Conservation (phyloP, 2,329 filamentous ascomycete genomes). For the Fusarium abutilonis region DNA sequence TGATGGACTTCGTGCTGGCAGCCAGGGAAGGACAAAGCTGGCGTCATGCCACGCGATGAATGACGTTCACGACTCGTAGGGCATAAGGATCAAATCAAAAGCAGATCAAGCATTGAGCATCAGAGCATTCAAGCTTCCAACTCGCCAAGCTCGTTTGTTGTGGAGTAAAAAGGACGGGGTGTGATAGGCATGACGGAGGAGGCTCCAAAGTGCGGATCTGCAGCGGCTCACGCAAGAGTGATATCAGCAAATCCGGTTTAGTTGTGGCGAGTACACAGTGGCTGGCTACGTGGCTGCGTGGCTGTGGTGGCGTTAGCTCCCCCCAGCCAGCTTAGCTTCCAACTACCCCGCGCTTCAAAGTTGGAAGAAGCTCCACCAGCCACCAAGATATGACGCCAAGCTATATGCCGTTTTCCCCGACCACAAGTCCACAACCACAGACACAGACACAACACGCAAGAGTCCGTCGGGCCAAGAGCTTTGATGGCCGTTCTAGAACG, state of each 20-base stretch:
- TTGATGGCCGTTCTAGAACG: conserved; percentile 31
- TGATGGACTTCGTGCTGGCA: conserved; percentile 9
- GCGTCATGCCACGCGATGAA: conserved; percentile 39
- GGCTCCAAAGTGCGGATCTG: conserved; percentile 28
- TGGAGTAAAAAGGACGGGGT: conserved; percentile 25
- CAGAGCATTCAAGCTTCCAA: background rate
- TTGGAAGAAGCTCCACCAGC: conserved; percentile 27
- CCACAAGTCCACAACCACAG: conserved; percentile 2
- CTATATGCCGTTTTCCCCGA: conserved; percentile 20
- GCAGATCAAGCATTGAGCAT: conserved; percentile 8
- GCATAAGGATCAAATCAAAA: conserved; percentile 13
- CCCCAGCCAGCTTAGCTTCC: background rate
- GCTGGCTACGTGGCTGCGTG: conserved; percentile 26
- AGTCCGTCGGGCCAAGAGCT: conserved; percentile 7
- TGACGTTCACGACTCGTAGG: conserved; percentile 43
- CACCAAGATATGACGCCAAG: conserved; percentile 34
- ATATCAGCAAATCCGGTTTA: conserved; percentile 16
- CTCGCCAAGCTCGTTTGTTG: conserved; percentile 35
- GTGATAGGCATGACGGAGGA: conserved; percentile 33
- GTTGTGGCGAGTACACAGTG: conserved; percentile 19
- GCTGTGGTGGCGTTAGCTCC: conserved; percentile 43
- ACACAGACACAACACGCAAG: conserved; percentile 18
- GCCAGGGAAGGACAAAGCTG: conserved; percentile 31
- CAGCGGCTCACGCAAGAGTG: conserved; percentile 16
- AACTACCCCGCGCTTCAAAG: conserved; percentile 31